Conservation (phyloP, 306 rosid species). For the Lathyrus sativus region DNA sequence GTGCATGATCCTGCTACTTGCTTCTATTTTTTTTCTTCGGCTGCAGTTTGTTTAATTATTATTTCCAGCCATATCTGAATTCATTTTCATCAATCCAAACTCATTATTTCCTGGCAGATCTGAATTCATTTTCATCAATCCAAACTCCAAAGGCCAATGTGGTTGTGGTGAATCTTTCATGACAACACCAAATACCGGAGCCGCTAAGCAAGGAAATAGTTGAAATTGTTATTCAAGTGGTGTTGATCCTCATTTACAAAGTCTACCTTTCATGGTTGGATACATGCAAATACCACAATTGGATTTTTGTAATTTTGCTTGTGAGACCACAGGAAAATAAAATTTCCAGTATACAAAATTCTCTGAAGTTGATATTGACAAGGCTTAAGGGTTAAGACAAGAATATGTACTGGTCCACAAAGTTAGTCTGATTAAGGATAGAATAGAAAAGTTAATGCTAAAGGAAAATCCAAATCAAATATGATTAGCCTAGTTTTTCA, state of each 20-base stretch:
- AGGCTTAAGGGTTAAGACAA: conserved; percentile 20
- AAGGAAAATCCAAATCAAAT: no score
- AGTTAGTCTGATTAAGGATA: no score
- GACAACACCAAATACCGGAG: conserved; percentile 60
- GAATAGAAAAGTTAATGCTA: no score
- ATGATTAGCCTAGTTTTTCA: no score
- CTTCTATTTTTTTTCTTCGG: conserved; percentile 2
- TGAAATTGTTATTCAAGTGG: conserved; percentile 31
- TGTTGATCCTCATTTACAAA: conserved; percentile 26
- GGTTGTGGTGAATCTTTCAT: conserved; percentile 95
- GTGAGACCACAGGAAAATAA: conserved; percentile 24
- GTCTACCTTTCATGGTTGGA: conserved; percentile 24
- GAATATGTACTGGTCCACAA: background rate
- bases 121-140: conserved; percentile 87
- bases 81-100: conserved; percentile 87
- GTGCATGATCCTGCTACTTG: background rate
- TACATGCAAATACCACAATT: conserved; percentile 20
- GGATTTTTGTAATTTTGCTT: conserved; percentile 33
- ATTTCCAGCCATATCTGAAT: conserved; percentile 74
- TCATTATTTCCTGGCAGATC: conserved; percentile 67
- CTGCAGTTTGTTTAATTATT: background rate
- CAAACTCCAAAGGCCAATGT: conserved; percentile 95
- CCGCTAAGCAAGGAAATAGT: conserved; percentile 49
- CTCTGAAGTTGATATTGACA: conserved; percentile 37
- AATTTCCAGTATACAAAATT: conserved; percentile 32